Evolutionary conservation across 164 flowering plant genomes (phyloP).

Genomic region (Piper longum): DNA sequence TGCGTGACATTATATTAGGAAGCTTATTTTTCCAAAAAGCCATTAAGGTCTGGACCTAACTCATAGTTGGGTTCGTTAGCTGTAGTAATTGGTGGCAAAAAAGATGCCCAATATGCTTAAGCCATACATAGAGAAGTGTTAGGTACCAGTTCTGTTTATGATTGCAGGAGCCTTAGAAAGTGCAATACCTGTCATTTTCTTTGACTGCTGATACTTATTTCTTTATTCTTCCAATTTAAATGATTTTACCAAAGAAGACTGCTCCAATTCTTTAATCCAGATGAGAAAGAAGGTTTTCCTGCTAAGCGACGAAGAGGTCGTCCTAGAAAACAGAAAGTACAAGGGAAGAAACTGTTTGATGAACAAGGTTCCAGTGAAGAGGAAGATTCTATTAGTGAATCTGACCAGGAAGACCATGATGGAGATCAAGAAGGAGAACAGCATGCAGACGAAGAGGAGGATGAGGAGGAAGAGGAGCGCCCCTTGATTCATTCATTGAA

Average conservation of each 20-base stretch:
- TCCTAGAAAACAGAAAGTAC: conserved; percentile 42
- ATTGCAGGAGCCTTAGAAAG: background rate
- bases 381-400: conserved; percentile 66
- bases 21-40: no score
- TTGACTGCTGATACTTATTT: background rate
- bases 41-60: background rate
- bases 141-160: background rate
- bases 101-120: no score
- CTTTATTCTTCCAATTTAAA: background rate
- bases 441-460: conserved; percentile 57
- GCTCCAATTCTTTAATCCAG: conserved; percentile 22
- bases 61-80: no score
- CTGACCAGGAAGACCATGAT: conserved; percentile 61
- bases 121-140: background rate
- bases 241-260: background rate
- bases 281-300: conserved; percentile 49
- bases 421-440: conserved; percentile 42
- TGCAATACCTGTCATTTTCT: background rate
- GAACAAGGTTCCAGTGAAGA: conserved; percentile 74
- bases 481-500: conserved; percentile 58
- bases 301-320: conserved; percentile 68
- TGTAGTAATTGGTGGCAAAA: no score
- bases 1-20: background rate
- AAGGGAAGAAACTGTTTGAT: conserved; percentile 84
- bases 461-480: conserved; percentile 48